phyloP scores from a whole-genome alignment of 768 basidiomycete genomes.

The Mycena galericulata region DNA sequence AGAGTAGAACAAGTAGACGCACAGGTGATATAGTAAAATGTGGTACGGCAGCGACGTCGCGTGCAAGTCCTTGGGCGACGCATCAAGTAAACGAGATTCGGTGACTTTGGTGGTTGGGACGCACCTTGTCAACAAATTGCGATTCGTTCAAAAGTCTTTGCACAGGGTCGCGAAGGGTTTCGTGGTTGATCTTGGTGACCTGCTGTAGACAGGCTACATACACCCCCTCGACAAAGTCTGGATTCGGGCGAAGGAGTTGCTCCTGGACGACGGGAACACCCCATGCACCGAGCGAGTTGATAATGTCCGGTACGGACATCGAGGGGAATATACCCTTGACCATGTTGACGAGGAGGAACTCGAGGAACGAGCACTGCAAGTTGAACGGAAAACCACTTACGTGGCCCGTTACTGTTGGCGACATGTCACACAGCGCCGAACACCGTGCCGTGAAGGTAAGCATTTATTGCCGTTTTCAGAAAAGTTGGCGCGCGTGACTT shows the following conservation, averaged over 20 bases:
- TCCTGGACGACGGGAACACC: constrained; percentile 74
- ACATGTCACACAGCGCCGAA: no score
- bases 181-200: constrained; percentile 72
- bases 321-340: constrained; percentile 71
- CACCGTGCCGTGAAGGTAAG: no score
- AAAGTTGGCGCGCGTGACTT: no score
- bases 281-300: constrained; percentile 75
- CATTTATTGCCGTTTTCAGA: no score
- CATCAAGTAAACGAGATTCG: not conserved
- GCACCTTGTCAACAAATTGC: constrained; percentile 67
- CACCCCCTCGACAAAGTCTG: constrained; percentile 78
- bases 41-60: constrained; percentile 67
- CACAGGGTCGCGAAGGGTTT: constrained; percentile 68
- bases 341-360: no score
- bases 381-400: no score
- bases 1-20: constrained; percentile 33
- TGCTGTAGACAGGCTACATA: constrained; percentile 81
- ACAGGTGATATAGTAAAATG: constrained; percentile 80
- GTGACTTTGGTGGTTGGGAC: constrained; percentile 20
- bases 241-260: constrained; percentile 73
- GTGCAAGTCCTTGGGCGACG: constrained; percentile 70
- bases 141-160: constrained; percentile 65
- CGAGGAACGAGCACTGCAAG: no score
- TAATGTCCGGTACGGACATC: constrained; percentile 74
- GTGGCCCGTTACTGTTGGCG: no score